Conservation (phyloP, 192 early-diverging fungal species). For the Rhizophagus sp. region DNA sequence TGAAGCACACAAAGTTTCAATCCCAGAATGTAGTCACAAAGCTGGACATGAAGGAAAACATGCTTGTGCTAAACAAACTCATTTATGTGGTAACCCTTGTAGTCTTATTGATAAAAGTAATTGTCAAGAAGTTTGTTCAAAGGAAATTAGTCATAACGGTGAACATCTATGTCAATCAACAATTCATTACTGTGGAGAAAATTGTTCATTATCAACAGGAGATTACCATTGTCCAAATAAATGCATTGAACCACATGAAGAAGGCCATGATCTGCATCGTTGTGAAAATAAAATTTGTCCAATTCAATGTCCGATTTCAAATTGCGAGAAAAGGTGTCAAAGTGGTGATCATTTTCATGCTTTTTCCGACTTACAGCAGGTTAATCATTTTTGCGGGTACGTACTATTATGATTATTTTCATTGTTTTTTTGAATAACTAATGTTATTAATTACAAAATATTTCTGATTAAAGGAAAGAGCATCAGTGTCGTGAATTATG, state of each 20-base stretch:
- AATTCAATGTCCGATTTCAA: conserved; percentile 17
- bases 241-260: conserved; percentile 6
- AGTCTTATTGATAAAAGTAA: neutral
- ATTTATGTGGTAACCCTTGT: conserved; percentile 13
- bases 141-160: conserved; percentile 16
- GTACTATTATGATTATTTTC: neutral
- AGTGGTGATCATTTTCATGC: conserved; percentile 24
- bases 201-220: conserved; percentile 28
- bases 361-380: neutral
- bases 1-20: conserved; percentile 5
- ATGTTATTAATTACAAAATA: neutral
- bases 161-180: conserved; percentile 24
- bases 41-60: conserved; percentile 26
- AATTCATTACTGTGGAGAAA: conserved; percentile 27
- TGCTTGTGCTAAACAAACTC: conserved; percentile 1
- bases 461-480: conserved; percentile 13
- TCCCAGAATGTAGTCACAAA: conserved; percentile 23
- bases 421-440: neutral
- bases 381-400: conserved; percentile 27
- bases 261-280: neutral
- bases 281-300: conserved; percentile 27
- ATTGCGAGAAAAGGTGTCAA: conserved; percentile 5
- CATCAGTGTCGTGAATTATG: conserved; percentile 30
- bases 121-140: conserved; percentile 29
- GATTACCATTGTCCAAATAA: conserved; percentile 18